phyloP scores from a whole-genome alignment of 495 filamentous ascomycete species.

The Neurospora sp. region DNA sequence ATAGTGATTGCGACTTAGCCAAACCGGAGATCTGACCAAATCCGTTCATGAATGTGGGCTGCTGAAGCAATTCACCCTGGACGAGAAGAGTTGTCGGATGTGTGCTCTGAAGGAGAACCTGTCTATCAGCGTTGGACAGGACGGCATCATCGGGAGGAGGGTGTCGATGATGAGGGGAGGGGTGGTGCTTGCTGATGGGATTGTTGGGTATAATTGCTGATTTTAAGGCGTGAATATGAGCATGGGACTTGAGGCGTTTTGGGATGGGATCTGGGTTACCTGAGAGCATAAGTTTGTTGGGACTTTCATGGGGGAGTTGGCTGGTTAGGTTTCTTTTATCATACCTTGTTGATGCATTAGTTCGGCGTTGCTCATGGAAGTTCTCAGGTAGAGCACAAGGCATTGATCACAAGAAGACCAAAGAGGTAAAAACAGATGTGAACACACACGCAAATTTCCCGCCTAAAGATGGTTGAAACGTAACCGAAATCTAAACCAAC shows the following conservation, averaged over 20 bases:
- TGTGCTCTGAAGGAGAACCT: slow-evolving; percentile 21
- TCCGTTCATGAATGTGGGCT: slow-evolving; percentile 24
- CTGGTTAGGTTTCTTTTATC: not conserved
- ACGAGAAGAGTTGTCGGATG: not conserved
- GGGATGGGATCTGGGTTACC: not conserved
- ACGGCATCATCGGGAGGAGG: slow-evolving; percentile 38
- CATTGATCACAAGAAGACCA: not conserved
- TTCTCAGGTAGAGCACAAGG: not conserved
- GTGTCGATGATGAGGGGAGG: slow-evolving; percentile 27
- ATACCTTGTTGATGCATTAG: not conserved
- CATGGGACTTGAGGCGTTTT: not conserved
- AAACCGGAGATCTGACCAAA: slow-evolving; percentile 29
- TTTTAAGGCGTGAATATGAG: not conserved
- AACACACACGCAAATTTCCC: not conserved
- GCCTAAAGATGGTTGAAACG: not conserved
- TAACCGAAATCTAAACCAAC: not conserved
- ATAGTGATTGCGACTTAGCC: slow-evolving; percentile 8
- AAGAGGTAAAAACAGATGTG: not conserved
- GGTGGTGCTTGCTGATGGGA: slow-evolving; percentile 32
- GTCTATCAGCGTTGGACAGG: slow-evolving; percentile 28
- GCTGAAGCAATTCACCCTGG: slow-evolving; percentile 22
- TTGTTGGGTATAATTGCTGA: slow-evolving; percentile 34
- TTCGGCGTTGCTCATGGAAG: not conserved
- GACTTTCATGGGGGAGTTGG: not conserved
- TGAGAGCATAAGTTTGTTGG: not conserved